These are phyloP conservation scores for Puccinia brachypodii DNA, from an alignment of 1,284 basidiomycete species.

Conservation along the genomic window DNA sequence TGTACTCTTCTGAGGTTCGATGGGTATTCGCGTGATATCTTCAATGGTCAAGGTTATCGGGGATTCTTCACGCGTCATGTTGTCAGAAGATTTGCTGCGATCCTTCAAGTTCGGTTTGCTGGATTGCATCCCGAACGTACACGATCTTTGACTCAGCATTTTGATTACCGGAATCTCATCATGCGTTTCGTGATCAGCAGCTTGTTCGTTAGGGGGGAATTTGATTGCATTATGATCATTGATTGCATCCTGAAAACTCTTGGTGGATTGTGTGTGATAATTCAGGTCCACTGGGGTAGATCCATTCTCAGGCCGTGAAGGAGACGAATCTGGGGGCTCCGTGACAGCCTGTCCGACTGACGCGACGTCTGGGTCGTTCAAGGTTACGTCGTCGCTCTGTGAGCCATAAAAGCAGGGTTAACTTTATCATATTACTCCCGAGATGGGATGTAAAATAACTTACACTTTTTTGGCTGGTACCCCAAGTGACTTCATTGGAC, in stretches of 20 bases:
- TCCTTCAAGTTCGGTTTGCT: not conserved
- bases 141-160: not conserved
- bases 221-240: not conserved
- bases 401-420: not conserved
- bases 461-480: conserved; percentile 3
- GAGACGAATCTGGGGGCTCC: not conserved
- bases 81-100: not conserved
- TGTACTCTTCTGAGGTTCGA: not conserved
- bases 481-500: not conserved
- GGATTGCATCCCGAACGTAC: not conserved
- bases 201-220: not conserved
- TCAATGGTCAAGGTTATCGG: not conserved
- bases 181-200: not conserved
- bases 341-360: not conserved
- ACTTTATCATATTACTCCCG: not conserved
- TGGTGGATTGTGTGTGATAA: not conserved
- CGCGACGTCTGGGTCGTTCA: not conserved
- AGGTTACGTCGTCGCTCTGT: not conserved
- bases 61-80: not conserved
- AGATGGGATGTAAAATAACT: not conserved
- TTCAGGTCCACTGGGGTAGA: not conserved
- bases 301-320: not conserved
- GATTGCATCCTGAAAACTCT: not conserved
- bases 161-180: not conserved
- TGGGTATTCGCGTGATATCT: not conserved